Percentiles rank a stretch among this genome's conserved stretches.
Evolutionary conservation across 2,329 filamentous ascomycete species (phyloP).

Genomic region (Didymella pomorum): DNA sequence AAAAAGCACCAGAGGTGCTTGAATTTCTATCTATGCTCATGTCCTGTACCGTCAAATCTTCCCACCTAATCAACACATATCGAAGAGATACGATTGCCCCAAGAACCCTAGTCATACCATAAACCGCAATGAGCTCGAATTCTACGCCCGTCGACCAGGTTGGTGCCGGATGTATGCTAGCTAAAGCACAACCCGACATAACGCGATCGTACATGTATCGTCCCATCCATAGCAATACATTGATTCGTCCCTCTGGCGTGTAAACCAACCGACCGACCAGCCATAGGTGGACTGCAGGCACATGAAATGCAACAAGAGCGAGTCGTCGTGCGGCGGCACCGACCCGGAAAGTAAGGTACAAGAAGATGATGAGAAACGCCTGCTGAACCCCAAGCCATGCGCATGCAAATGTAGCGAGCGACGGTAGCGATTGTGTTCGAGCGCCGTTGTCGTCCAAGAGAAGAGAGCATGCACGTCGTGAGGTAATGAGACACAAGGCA

Average conservation of each 20-base stretch:
- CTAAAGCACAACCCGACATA: not conserved
- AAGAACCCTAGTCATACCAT: conserved; percentile 4
- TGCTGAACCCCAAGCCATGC: conserved; percentile 21
- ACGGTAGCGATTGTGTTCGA: conserved; percentile 16
- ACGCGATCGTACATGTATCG: conserved; percentile 10
- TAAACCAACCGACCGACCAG: not conserved
- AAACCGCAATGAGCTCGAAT: conserved; percentile 11
- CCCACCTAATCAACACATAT: conserved; percentile 8
- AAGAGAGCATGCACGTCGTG: conserved; percentile 40
- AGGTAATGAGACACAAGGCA: conserved; percentile 40
- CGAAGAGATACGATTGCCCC: conserved; percentile 13
- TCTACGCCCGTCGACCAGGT: conserved; percentile 8
- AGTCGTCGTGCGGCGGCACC: conserved; percentile 15
- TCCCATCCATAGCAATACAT: conserved; percentile 15
- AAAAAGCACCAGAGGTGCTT: not conserved
- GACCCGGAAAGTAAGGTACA: conserved; percentile 35
- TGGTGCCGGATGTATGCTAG: not conserved
- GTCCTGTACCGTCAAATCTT: conserved; percentile 9
- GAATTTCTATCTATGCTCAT: conserved; percentile 15
- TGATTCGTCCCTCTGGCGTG: conserved; percentile 8
- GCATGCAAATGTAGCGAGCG: conserved; percentile 17
- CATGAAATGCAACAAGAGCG: conserved; percentile 10
- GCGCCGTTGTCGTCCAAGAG: conserved; percentile 19
- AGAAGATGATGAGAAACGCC: conserved; percentile 28
- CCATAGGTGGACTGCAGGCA: conserved; percentile 11